Conservation (phyloP, 2,329 filamentous ascomycete species). For the Fusarium robinianum region DNA sequence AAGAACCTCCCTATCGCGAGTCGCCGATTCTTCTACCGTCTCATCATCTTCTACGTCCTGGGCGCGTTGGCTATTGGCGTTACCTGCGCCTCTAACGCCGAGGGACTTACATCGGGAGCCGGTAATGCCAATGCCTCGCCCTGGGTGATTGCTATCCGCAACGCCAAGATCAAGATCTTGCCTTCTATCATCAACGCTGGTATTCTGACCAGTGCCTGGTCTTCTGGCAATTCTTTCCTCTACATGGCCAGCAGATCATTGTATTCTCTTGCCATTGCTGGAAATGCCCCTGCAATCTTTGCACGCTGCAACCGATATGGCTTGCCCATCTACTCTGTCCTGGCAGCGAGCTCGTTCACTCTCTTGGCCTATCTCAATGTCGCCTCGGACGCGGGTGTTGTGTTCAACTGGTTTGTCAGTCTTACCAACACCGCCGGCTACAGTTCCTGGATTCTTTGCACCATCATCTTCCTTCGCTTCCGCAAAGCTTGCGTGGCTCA, state of each 20-base stretch:
- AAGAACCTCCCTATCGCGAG: constrained; percentile 43
- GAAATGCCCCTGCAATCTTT: constrained; percentile 48
- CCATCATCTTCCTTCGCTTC: constrained; percentile 63
- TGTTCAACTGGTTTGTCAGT: constrained; percentile 25
- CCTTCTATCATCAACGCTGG: constrained; percentile 58
- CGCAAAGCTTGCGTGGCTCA: constrained; percentile 47
- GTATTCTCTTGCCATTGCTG: constrained; percentile 49
- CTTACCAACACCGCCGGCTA: constrained; percentile 51
- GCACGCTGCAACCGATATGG: constrained; percentile 30
- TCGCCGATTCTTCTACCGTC: constrained; percentile 20
- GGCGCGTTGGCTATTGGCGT: constrained; percentile 11
- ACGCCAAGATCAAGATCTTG: constrained; percentile 50
- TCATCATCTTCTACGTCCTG: constrained; percentile 15
- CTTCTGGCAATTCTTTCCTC: constrained; percentile 59
- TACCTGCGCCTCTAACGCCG: constrained; percentile 7
- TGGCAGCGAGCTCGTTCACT: constrained; percentile 10
- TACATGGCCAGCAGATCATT: constrained; percentile 53
- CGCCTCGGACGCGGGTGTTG: constrained; percentile 4
- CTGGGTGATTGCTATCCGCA: constrained; percentile 57
- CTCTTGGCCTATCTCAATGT: constrained; percentile 20
- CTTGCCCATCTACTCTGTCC: constrained; percentile 32
- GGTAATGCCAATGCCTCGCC: constrained; percentile 50
- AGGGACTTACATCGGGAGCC: constrained; percentile 3
- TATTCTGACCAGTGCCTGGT: constrained; percentile 60
- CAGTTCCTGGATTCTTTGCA: constrained; percentile 59